Conservation (phyloP, 2,329 filamentous ascomycete genomes). For the Cladosporium velox region DNA sequence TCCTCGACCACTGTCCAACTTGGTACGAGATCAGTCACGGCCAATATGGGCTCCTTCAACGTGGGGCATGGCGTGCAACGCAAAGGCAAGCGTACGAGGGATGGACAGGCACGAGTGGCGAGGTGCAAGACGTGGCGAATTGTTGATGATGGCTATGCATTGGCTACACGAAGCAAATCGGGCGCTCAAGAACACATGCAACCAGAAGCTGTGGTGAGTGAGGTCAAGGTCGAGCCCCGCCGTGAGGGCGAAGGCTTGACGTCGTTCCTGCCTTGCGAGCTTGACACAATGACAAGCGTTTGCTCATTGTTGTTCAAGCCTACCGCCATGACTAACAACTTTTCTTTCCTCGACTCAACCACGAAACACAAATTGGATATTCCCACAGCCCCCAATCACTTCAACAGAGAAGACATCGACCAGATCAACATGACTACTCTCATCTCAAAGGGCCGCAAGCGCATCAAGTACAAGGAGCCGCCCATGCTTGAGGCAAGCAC, state of each 20-base stretch:
- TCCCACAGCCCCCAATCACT: background rate
- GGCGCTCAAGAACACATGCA: background rate
- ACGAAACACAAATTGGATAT: background rate
- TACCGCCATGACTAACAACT: background rate
- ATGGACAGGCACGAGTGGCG: background rate
- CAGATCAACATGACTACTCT: background rate
- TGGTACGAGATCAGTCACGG: background rate
- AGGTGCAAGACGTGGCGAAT: background rate
- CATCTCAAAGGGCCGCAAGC: background rate
- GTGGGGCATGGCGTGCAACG: background rate
- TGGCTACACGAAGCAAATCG: background rate
- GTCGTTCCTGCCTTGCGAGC: background rate
- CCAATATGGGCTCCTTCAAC: background rate
- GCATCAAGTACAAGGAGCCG: constrained; percentile 9
- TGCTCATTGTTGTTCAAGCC: too few relatives aligned
- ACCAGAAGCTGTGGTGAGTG: background rate
- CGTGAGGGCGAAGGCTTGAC: background rate
- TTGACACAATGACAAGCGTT: background rate
- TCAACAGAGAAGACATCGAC: background rate
- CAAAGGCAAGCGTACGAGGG: background rate
- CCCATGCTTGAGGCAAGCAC: background rate
- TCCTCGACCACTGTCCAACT: background rate
- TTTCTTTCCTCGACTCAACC: background rate
- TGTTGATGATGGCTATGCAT: background rate
- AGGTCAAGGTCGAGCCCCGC: background rate